A percentile compares a stretch with the other conserved stretches of the same genome.
phyloP scores from a whole-genome alignment of 2,329 filamentous ascomycete genomes.

The Pyricularia sp. region DNA sequence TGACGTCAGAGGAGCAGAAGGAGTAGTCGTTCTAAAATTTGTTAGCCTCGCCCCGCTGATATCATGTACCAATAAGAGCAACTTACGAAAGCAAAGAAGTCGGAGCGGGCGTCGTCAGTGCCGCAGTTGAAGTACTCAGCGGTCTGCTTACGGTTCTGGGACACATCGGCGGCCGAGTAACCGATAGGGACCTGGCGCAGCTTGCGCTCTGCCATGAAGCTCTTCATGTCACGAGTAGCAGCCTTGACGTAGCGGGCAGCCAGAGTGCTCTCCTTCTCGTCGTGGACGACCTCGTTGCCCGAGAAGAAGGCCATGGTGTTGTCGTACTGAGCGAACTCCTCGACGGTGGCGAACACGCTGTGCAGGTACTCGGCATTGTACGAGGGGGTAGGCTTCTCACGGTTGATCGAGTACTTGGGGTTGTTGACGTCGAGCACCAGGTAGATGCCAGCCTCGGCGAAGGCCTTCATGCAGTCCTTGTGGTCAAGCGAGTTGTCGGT shows the following conservation, averaged over 20 bases:
- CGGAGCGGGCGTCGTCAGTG: slow-evolving; percentile 69
- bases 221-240: slow-evolving; percentile 66
- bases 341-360: slow-evolving; percentile 78
- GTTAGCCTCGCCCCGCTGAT: slow-evolving; percentile 8
- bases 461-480: slow-evolving; percentile 72
- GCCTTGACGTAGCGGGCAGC: slow-evolving; percentile 70
- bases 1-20: slow-evolving; percentile 68
- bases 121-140: slow-evolving; percentile 94
- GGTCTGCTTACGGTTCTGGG: slow-evolving; percentile 76
- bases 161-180: slow-evolving; percentile 72
- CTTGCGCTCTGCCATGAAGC: slow-evolving; percentile 53
- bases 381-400: slow-evolving; percentile 58
- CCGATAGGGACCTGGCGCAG: slow-evolving; percentile 64
- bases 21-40: slow-evolving; percentile 64
- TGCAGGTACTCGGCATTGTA: slow-evolving; percentile 85
- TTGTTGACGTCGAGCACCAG: slow-evolving; percentile 86
- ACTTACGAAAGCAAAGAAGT: slow-evolving; percentile 69
- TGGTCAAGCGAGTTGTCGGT: slow-evolving; percentile 80
- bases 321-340: slow-evolving; percentile 71
- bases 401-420: slow-evolving; percentile 82
- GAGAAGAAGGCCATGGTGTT: slow-evolving; percentile 86
- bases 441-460: slow-evolving; percentile 83
- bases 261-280: slow-evolving; percentile 49
- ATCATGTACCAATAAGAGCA: not conserved
- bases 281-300: slow-evolving; percentile 73